A percentile compares a stretch with the other conserved stretches of the same genome.
Evolutionary conservation across 352 stramenopile species (phyloP).

Genomic region (Pythium aphanidermatum): DNA sequence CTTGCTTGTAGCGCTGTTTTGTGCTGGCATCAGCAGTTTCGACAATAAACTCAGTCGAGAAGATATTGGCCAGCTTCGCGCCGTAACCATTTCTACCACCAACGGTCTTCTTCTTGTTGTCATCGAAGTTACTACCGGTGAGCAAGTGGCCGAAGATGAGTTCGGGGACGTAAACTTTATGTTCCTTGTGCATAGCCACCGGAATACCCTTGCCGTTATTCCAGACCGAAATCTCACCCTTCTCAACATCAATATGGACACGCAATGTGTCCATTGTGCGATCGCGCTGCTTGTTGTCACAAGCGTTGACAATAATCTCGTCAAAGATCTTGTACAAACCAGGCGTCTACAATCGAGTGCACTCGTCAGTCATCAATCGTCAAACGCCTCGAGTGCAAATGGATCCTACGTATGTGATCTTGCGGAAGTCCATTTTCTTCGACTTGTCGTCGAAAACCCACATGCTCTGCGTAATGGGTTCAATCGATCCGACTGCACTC

Average conservation of each 20-base stretch:
- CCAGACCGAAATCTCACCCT: conserved; percentile 93
- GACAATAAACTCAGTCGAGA: conserved; percentile 98
- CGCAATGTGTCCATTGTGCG: conserved; percentile 92
- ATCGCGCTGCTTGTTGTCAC: conserved; percentile 99
- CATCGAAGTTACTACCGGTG: conserved; percentile 98
- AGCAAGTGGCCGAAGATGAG: conserved; percentile 98
- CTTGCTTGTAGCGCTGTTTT: conserved; percentile 92
- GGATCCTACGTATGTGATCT: conserved; percentile 86
- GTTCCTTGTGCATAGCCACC: conserved; percentile 94
- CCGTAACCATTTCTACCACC: conserved; percentile 97
- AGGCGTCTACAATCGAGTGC: conserved; percentile 79
- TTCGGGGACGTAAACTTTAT: conserved; percentile 97
- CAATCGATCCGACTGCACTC: conserved; percentile 91
- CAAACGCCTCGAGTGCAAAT: not conserved
- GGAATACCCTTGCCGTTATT: conserved; percentile 99
- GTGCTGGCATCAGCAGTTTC: conserved; percentile 94
- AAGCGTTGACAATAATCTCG: conserved; percentile 99
- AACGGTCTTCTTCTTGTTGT: conserved; percentile 93
- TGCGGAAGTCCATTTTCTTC: conserved; percentile 90
- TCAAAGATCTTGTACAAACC: conserved; percentile 99
- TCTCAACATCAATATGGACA: conserved; percentile 90
- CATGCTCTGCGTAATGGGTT: conserved; percentile 89
- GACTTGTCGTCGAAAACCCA: conserved; percentile 89
- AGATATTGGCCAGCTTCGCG: conserved; percentile 99
- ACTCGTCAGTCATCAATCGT: too few relatives aligned